A percentile compares a stretch with the other conserved stretches of the same genome.
Evolutionary conservation across 495 filamentous ascomycete species (phyloP).

Genomic region (Parathielavia hyrcaniae): DNA sequence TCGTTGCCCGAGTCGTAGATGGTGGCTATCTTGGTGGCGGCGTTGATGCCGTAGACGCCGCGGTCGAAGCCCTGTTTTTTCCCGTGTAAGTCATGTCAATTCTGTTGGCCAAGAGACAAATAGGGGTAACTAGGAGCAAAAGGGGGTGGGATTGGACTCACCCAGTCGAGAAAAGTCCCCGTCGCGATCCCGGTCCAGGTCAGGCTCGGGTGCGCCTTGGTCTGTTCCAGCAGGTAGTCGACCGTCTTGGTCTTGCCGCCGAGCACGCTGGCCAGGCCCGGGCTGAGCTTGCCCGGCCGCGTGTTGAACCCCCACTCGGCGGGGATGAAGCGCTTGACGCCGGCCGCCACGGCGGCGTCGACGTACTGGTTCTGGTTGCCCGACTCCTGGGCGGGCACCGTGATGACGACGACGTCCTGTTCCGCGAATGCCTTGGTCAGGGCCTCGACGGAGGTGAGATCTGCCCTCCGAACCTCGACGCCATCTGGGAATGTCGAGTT

Average conservation of each 20-base stretch:
- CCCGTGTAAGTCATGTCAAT: too few species aligned
- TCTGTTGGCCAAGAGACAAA: too few species aligned
- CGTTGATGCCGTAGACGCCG: slow-evolving; percentile 35
- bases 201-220: slow-evolving; percentile 35
- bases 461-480: slow-evolving; percentile 28
- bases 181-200: slow-evolving; percentile 43
- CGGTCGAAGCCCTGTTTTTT: slow-evolving; percentile 33
- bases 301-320: slow-evolving; percentile 52
- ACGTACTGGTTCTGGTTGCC: slow-evolving; percentile 36
- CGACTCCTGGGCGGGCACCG: slow-evolving; percentile 35
- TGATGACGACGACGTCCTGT: slow-evolving; percentile 50
- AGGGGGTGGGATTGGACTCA: too few species aligned
- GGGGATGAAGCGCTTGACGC: slow-evolving; percentile 57
- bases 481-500: slow-evolving; percentile 27
- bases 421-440: slow-evolving; percentile 43
- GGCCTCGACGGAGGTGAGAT: slow-evolving; percentile 35
- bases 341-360: slow-evolving; percentile 52
- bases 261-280: slow-evolving; percentile 18
- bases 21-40: slow-evolving; percentile 33
- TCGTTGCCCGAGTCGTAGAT: slow-evolving; percentile 47
- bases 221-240: slow-evolving; percentile 42
- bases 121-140: too few species aligned
- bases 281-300: background rate
- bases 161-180: slow-evolving; percentile 43
- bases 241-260: slow-evolving; percentile 40